Base-by-base conservation (phyloP, 2,329 filamentous ascomycete genomes). In the Penicillium palitans region DNA sequence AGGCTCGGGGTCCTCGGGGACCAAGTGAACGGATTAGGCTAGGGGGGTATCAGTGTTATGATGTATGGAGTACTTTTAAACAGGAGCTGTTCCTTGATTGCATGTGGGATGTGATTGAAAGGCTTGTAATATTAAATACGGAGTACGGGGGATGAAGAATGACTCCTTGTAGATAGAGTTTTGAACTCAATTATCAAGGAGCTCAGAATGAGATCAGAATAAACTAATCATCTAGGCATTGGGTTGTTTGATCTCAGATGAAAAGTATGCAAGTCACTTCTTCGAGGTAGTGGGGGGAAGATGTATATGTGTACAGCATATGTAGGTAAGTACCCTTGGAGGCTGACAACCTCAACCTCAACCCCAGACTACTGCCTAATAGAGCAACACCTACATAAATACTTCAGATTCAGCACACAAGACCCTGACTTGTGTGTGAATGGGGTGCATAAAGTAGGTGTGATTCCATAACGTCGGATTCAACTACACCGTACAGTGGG, bases 311-410 rank as follows among this genome's bases (percentile, higher is more conserved):
- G 44, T n/a, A 25, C 25, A 25, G 6, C 25, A 6, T 25, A 25
- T 25, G 4, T 25, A 46, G n/a, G 44, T 15, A 48, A 24, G 19
- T 35, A 35, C 8, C 19, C 46, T 21, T 48, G 31, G 31, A 25
- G 46, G 15, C 9, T 40, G 35, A 31, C 39, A 44, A 21, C 24
- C 25, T 33, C 35, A 41, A 12, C 40, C 21, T n/a, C 46, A 37
- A 44, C 19, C n/a, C 12, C 35, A 47, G 41, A 13, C 55, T 57
- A 40, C 29, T 56, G 37, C 49, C 49, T 37, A 52, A 52, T 39
- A 27, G 8, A 21, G 55, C 6, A 52, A 52, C n/a, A n/a, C 19
- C 31, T 7, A 53, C 37, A 31, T 41, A 6, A 8, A 12, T 17
- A 24, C 29, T 33, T 19, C 13, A 24, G 21, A 2, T 1, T 21